A percentile compares a stretch with the other conserved stretches of the same genome.
phyloP scores from a whole-genome alignment of 176 grass and related monocot species.

The Triticum monococcum region DNA sequence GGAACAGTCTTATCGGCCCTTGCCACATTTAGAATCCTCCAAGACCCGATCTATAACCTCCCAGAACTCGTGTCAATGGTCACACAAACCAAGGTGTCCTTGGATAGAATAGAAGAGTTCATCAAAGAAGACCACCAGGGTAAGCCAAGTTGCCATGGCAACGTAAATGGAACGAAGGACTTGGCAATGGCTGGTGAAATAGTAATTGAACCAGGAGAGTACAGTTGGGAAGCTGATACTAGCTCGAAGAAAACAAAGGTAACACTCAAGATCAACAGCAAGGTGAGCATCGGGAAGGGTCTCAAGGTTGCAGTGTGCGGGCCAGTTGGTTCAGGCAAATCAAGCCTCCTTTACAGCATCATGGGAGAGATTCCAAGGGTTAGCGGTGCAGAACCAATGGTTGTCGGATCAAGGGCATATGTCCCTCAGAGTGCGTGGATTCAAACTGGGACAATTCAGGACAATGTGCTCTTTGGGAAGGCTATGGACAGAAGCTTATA shows the following conservation, averaged over 20 bases:
- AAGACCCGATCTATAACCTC: conserved; percentile 88
- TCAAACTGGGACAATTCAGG: conserved; percentile 71
- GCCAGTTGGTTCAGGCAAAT: conserved; percentile 81
- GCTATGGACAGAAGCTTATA: conserved; percentile 60
- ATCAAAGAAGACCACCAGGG: conserved; percentile 59
- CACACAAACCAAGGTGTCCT: conserved; percentile 83
- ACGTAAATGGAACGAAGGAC: neutral
- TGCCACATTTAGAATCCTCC: conserved; percentile 85
- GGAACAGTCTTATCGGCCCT: conserved; percentile 75
- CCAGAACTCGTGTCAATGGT: conserved; percentile 80
- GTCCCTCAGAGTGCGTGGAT: conserved; percentile 76
- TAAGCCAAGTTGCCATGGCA: conserved; percentile 28
- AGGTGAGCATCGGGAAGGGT: conserved; percentile 54
- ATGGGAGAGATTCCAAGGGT: conserved; percentile 73
- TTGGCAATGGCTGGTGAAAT: conserved; percentile 27
- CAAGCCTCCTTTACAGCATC: conserved; percentile 78
- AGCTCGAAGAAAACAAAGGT: conserved; percentile 48
- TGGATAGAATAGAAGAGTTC: conserved; percentile 73
- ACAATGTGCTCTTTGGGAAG: conserved; percentile 89
- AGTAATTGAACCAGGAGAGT: conserved; percentile 61
- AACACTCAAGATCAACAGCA: conserved; percentile 61
- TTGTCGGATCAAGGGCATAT: conserved; percentile 61
- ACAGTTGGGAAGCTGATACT: conserved; percentile 61
- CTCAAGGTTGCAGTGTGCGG: conserved; percentile 74
- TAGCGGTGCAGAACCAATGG: conserved; percentile 38